Evolutionary conservation across 306 rosid species (phyloP).

Genomic region (Begonia peltatifolia): DNA sequence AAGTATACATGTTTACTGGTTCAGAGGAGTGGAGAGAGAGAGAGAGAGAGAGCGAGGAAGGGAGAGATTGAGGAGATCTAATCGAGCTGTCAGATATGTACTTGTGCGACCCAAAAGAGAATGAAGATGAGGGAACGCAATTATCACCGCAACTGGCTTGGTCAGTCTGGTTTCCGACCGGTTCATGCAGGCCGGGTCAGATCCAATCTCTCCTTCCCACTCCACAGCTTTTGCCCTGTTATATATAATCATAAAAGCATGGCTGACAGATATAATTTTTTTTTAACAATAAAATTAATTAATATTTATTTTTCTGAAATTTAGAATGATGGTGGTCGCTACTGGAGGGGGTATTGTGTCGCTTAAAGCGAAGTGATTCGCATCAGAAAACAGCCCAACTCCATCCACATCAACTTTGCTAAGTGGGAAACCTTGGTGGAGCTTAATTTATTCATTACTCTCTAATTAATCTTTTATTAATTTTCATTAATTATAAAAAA

Average conservation of each 20-base stretch:
- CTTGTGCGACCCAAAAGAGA: constrained; percentile 17
- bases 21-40: too few relatives aligned
- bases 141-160: constrained; percentile 54
- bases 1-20: too few relatives aligned
- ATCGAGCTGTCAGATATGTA: constrained; percentile 29
- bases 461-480: too few relatives aligned
- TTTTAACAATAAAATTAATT: too few relatives aligned
- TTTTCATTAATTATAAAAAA: too few relatives aligned
- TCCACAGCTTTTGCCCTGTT: constrained; percentile 10
- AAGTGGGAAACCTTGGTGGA: not conserved
- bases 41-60: too few relatives aligned
- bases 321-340: constrained; percentile 39
- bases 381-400: constrained; percentile 1
- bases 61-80: constrained; percentile 14
- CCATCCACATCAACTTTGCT: not conserved
- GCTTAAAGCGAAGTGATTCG: constrained; percentile 1
- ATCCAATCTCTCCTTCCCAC: not conserved
- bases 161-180: constrained; percentile 62
- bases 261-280: too few relatives aligned
- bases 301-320: not conserved
- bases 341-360: constrained; percentile 25
- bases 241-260: constrained; percentile 5
- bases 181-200: constrained; percentile 58
- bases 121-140: constrained; percentile 16
- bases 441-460: too few relatives aligned